Evolutionary conservation across 495 filamentous ascomycete genomes (phyloP).

Genomic region (Tuber aestivum): DNA sequence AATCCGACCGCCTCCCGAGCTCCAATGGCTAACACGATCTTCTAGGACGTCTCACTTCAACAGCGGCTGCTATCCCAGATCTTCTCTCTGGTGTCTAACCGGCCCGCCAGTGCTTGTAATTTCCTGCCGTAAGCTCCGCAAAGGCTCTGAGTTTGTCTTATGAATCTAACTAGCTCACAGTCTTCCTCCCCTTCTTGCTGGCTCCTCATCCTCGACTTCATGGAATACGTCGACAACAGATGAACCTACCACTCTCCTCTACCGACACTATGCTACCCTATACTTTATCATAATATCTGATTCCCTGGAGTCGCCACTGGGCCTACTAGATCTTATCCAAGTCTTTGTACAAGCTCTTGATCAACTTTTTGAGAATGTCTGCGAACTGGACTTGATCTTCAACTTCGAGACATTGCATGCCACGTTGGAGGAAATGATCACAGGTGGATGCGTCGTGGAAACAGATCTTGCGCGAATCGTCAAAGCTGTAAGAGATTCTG

Average conservation of each 20-base stretch:
- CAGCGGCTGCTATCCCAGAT: slow-evolving; percentile 95
- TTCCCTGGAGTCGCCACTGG: slow-evolving; percentile 92
- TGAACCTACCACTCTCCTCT: slow-evolving; percentile 89
- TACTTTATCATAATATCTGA: slow-evolving; percentile 98
- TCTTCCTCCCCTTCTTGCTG: slow-evolving; percentile 61
- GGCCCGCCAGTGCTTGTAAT: slow-evolving; percentile 83
- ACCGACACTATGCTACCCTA: slow-evolving; percentile 95
- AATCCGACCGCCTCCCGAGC: slow-evolving; percentile 9
- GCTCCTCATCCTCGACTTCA: slow-evolving; percentile 53
- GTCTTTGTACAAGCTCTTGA: slow-evolving; percentile 96
- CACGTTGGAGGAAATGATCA: slow-evolving; percentile 85
- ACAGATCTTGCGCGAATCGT: slow-evolving; percentile 84
- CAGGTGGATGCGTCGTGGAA: slow-evolving; percentile 92
- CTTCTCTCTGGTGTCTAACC: slow-evolving; percentile 90
- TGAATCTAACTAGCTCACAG: slow-evolving; percentile 43
- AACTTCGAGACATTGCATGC: slow-evolving; percentile 97
- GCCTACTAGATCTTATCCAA: slow-evolving; percentile 91
- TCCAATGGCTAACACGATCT: slow-evolving; percentile 19
- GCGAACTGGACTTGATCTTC: slow-evolving; percentile 96
- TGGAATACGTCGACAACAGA: slow-evolving; percentile 63
- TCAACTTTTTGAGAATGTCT: slow-evolving; percentile 93
- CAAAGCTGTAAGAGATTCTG: slow-evolving; percentile 71
- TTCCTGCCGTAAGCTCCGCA: slow-evolving; percentile 57
- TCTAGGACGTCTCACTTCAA: slow-evolving; percentile 52
- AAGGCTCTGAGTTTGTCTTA: slow-evolving; percentile 45